Conservation (phyloP, 2,329 filamentous ascomycete species). For the Calonectria pseudoturangicola region DNA sequence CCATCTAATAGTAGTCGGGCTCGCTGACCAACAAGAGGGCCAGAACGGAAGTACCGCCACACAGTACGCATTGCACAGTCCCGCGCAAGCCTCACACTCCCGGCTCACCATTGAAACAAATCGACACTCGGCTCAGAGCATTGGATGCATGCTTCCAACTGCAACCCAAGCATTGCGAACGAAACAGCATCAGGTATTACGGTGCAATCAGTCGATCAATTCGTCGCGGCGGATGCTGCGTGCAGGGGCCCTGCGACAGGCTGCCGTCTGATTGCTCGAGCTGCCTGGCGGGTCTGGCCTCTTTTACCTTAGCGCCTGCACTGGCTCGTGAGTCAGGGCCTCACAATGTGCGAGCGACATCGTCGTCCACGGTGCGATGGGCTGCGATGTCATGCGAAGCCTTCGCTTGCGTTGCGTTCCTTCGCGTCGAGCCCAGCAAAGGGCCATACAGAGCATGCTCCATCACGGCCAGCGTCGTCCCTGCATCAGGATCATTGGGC, state of each 20-base stretch:
- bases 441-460: conserved; percentile 7
- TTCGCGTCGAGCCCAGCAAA: not conserved
- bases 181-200: conserved; percentile 51
- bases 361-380: conserved; percentile 34
- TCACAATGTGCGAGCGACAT: conserved; percentile 42
- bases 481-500: conserved; percentile 25
- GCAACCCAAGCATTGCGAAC: conserved; percentile 41
- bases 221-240: conserved; percentile 44
- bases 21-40: conserved; percentile 6
- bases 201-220: conserved; percentile 55
- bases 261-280: conserved; percentile 50
- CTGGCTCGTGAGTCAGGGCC: conserved; percentile 39
- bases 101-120: conserved; percentile 37
- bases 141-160: conserved; percentile 34
- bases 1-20: not conserved
- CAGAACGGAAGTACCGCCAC: conserved; percentile 7
- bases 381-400: conserved; percentile 18
- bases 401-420: conserved; percentile 13
- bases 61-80: conserved; percentile 29
- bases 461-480: conserved; percentile 21
- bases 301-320: conserved; percentile 49
- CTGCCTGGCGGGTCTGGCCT: conserved; percentile 48
- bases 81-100: conserved; percentile 22
- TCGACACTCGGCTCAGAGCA: conserved; percentile 32
- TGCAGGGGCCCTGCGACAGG: conserved; percentile 43